Percentiles rank a stretch among this genome's conserved stretches.
Evolutionary conservation across 257 asterid genomes (phyloP).

Genomic region (Solanum neorickii): DNA sequence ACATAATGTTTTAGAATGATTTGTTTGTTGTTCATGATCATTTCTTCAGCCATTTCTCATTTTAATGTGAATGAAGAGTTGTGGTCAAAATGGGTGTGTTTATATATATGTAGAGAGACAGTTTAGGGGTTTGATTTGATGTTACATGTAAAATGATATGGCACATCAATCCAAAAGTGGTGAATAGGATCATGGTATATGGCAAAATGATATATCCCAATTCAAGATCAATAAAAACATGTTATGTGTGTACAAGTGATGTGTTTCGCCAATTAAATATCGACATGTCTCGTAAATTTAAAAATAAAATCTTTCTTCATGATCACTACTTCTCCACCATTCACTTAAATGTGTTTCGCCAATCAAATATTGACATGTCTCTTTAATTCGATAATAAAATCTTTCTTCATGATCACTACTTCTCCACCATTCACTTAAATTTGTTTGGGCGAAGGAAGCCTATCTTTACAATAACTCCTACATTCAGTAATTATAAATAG

Average conservation of each 20-base stretch:
- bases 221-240: neutral
- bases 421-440: no score
- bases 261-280: neutral
- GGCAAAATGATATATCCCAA: neutral
- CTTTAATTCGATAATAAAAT: no score
- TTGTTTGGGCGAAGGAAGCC: no score
- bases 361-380: no score
- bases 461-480: neutral
- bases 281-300: no score
- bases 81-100: no score
- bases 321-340: no score
- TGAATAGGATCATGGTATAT: neutral
- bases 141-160: neutral
- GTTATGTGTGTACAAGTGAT: neutral
- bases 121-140: neutral
- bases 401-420: no score
- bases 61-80: neutral
- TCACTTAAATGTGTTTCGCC: neutral
- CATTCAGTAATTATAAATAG: no score
- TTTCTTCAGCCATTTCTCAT: neutral
- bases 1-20: neutral
- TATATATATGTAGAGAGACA: no score
- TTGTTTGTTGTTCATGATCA: neutral
- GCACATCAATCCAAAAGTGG: neutral
- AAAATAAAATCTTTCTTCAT: no score